Evolutionary conservation across 2,329 filamentous ascomycete species (phyloP), one percentile per base, ranked within the genome.

Genomic region (Fonsecaea erecta): DNA sequence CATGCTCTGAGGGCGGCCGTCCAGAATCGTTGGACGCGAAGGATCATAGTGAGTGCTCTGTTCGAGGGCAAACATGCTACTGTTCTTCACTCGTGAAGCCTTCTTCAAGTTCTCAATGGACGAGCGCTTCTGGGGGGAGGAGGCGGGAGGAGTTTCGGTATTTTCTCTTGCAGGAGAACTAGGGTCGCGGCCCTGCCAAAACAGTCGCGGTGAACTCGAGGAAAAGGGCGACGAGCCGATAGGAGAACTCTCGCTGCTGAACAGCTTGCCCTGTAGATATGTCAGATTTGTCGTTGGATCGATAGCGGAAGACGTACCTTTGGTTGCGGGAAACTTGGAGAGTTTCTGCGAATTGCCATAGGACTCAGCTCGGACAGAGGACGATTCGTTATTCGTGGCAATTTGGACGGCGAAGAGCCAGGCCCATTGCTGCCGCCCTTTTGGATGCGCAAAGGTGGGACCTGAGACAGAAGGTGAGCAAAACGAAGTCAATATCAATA

Each of bases 31-130:
- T 61, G 93, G 80, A 70, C 87, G 86, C 62, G 89, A 85, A 30
- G 93, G 92, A 77, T 97, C 92, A 82, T 97, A 97, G 81, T 96
- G 91, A 77, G 93, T 88, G 80, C 93, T 93, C 75, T 93, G 90
- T 79, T 97, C 93, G 62, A 93, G 90, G 48, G 92, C 93, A 76
- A 97, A 92, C 84, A 98, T 97, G 80, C 90, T 96, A 85, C 94
- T 97, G 82, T 97, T 98, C 84, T 94, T 97, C 74, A 99, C 95
- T 66, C 95, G 90, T 62, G 94, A 97, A 34, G 93, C 93, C 76
- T 90, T 92, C 81, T 97, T 96, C 65, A 99, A 85, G 74, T 93
- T 93, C 84, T 99, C 95, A 71, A 99, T 93, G 18, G 94, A 98
- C 52, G 92, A 91, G 75, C 94, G 89, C 74, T 92, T 90, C 64